phyloP scores from a whole-genome alignment of 208 protist genomes.

The Trypanosoma vivax region DNA sequence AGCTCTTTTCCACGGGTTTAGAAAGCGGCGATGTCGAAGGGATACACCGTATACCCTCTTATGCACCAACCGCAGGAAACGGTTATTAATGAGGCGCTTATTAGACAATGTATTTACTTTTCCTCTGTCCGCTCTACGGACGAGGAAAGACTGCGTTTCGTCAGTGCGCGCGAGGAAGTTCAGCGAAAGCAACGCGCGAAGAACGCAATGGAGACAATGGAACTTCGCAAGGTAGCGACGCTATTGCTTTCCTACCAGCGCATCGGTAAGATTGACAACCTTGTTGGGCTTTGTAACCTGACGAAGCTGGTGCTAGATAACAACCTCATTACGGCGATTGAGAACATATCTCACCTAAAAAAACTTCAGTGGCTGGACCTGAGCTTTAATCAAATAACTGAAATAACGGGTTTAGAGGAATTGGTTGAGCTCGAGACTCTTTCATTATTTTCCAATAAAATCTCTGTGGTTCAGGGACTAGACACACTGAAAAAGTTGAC shows the following conservation, averaged over 20 bases:
- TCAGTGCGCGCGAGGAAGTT: constrained; percentile 59
- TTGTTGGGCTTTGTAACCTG: constrained; percentile 72
- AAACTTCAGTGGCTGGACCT: constrained; percentile 85
- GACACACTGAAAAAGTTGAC: constrained; percentile 64
- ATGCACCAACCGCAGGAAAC: constrained; percentile 59
- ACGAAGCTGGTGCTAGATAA: constrained; percentile 94
- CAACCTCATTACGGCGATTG: constrained; percentile 90
- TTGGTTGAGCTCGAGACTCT: constrained; percentile 85
- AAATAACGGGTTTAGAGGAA: constrained; percentile 81
- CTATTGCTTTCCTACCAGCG: constrained; percentile 66
- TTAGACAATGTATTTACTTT: constrained; percentile 69
- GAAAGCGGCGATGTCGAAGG: constrained; percentile 50
- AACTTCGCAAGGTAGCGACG: constrained; percentile 47
- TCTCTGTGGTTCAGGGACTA: constrained; percentile 61
- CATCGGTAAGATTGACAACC: constrained; percentile 87
- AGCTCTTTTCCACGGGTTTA: not conserved
- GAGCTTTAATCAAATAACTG: constrained; percentile 92
- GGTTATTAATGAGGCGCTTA: constrained; percentile 76
- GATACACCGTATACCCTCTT: constrained; percentile 59
- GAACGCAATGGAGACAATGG: constrained; percentile 44
- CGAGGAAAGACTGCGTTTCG: constrained; percentile 69
- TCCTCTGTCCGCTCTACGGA: constrained; percentile 49
- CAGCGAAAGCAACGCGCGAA: constrained; percentile 42
- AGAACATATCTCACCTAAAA: constrained; percentile 84
- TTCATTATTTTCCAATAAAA: constrained; percentile 87